phyloP scores from a whole-genome alignment of 2,329 filamentous ascomycete genomes.

The Ophiosphaerella korrae region DNA sequence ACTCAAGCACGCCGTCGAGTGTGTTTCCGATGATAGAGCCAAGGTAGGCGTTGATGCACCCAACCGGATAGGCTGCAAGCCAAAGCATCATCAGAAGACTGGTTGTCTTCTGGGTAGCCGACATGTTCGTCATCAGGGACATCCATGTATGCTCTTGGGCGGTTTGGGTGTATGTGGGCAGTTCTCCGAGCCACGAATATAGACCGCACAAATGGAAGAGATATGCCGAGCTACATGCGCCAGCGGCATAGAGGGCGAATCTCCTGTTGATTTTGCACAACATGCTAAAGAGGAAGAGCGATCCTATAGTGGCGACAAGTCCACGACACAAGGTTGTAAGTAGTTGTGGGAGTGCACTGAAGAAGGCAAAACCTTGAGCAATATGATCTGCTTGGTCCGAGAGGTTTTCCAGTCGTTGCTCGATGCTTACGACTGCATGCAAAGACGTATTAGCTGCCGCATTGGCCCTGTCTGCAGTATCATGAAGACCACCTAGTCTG shows the following conservation, averaged over 20 bases:
- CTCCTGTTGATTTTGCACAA: conserved; percentile 21
- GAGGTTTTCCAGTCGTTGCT: conserved; percentile 20
- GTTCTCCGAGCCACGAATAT: conserved; percentile 14
- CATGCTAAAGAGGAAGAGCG: conserved; percentile 14
- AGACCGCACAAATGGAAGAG: conserved; percentile 20
- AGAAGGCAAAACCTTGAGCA: conserved; percentile 25
- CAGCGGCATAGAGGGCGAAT: conserved; percentile 20
- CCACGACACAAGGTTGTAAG: conserved; percentile 10
- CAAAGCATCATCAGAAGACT: conserved; percentile 18
- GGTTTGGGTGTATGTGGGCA: not conserved
- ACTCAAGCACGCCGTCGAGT: conserved; percentile 9
- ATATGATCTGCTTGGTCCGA: conserved; percentile 28
- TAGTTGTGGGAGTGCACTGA: conserved; percentile 22
- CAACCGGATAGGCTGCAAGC: conserved; percentile 25
- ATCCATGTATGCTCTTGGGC: not conserved
- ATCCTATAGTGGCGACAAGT: conserved; percentile 10
- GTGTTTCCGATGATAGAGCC: conserved; percentile 2
- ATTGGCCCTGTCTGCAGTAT: conserved; percentile 17
- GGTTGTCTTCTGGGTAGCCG: conserved; percentile 21
- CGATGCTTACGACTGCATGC: conserved; percentile 20
- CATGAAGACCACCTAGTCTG: conserved; percentile 17
- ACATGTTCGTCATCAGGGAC: conserved; percentile 2
- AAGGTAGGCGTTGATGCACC: conserved; percentile 18
- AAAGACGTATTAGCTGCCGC: conserved; percentile 16
- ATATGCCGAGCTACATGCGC: conserved; percentile 23